Conservation (phyloP, 352 stramenopile species). For the Globisporangium okanoganense region DNA sequence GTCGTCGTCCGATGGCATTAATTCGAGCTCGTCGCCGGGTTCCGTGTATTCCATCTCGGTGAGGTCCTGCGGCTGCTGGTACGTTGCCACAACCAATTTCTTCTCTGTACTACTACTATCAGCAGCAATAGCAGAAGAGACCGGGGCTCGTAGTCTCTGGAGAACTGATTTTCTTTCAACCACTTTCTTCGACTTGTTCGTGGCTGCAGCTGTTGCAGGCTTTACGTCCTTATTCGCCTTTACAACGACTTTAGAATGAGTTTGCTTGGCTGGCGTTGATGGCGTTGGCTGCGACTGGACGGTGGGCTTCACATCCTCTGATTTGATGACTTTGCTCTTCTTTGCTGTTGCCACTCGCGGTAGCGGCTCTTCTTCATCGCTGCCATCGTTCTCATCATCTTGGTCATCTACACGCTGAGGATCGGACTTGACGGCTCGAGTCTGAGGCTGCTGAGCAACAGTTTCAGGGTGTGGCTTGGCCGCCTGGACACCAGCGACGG, state of each 20-base stretch:
- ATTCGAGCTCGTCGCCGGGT: neutral
- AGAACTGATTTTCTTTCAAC: neutral
- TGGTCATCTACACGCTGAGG: neutral
- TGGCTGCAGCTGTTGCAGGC: neutral
- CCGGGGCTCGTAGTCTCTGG: neutral
- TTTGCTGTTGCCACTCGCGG: neutral
- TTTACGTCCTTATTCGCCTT: neutral
- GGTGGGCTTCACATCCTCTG: neutral
- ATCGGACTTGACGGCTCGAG: neutral
- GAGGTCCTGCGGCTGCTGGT: neutral
- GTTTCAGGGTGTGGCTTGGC: neutral
- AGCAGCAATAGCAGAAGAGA: neutral
- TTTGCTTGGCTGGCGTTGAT: neutral
- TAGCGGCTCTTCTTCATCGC: neutral
- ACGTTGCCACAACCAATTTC: neutral
- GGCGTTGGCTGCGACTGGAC: neutral
- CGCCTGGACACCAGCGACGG: neutral
- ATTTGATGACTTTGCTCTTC: neutral
- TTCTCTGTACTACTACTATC: neutral
- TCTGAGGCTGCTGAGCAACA: neutral
- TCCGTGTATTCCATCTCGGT: conserved; percentile 4
- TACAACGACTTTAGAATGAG: neutral
- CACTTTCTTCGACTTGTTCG: conserved; percentile 2
- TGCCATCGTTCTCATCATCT: neutral
- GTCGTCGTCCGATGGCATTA: conserved; percentile 19